These are phyloP conservation scores for Kockiozyma suomiensis DNA, from an alignment of 805 yeast species.

Conservation along the genomic window DNA sequence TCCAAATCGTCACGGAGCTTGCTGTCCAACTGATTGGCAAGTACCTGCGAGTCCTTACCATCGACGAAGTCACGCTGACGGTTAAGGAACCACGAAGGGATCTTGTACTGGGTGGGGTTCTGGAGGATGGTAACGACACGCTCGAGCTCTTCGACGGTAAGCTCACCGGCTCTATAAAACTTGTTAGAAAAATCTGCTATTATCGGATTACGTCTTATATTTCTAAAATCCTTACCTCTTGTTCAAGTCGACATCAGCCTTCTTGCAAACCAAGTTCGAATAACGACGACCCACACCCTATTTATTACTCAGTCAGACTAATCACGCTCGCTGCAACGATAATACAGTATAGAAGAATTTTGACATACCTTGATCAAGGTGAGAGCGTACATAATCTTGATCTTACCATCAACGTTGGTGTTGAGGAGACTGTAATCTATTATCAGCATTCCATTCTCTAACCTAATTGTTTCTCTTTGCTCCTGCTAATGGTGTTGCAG, in stretches of 20 bases:
- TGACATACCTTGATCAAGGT: conserved; percentile 68
- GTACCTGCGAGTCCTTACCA: conserved; percentile 98
- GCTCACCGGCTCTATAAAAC: conserved; percentile 83
- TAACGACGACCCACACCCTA: conserved; percentile 99
- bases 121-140: conserved; percentile 99
- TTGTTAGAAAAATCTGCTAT: neutral
- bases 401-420: conserved; percentile 99
- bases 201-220: neutral
- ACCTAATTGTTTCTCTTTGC: neutral
- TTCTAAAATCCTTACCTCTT: conserved; percentile 61
- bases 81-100: conserved; percentile 99
- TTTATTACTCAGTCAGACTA: neutral
- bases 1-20: conserved; percentile 99
- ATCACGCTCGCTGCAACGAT: neutral
- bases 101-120: conserved; percentile 99
- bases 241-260: conserved; percentile 97
- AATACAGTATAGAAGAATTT: neutral
- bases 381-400: conserved; percentile 99
- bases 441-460: conserved; percentile 13
- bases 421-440: conserved; percentile 99
- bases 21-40: conserved; percentile 98
- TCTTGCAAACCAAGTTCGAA: conserved; percentile 99
- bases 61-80: conserved; percentile 98
- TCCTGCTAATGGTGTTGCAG: neutral
- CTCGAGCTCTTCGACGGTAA: conserved; percentile 99